Percentiles rank a stretch among this genome's conserved stretches.
Conservation (phyloP, 2,329 filamentous ascomycete species). For the Pseudogymnoascus sp. region DNA sequence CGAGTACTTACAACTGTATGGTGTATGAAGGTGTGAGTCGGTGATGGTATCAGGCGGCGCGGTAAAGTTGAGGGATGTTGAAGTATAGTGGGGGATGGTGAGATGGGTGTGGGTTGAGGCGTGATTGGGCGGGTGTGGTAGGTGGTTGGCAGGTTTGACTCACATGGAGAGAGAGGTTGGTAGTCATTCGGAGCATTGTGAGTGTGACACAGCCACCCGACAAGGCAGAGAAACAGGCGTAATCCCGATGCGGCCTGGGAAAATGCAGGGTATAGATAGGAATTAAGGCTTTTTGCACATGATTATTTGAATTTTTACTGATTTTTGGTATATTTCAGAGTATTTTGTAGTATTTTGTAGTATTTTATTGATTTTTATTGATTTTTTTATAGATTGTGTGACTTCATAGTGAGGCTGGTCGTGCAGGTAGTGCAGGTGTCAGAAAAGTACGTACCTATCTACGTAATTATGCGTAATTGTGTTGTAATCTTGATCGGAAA, state of each 20-base stretch:
- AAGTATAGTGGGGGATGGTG: not conserved
- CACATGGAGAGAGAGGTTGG: not conserved
- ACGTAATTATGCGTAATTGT: conserved; percentile 2
- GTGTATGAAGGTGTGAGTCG: conserved; percentile 4
- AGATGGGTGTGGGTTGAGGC: not conserved
- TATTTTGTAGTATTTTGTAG: not conserved
- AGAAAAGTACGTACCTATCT: not conserved
- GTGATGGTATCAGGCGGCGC: not conserved
- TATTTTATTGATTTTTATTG: not conserved
- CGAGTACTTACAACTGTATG: not conserved
- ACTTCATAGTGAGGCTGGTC: not conserved
- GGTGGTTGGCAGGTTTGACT: conserved; percentile 1
- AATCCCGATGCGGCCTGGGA: not conserved
- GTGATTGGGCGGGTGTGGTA: not conserved
- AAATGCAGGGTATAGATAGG: not conserved
- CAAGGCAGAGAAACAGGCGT: conserved; percentile 1
- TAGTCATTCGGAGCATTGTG: not conserved
- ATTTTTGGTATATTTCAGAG: not conserved
- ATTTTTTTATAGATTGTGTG: not conserved
- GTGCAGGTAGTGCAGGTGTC: not conserved
- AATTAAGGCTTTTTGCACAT: not conserved
- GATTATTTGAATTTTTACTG: not conserved
- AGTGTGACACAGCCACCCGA: not conserved
- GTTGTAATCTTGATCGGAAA: not conserved
- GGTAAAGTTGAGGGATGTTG: not conserved